These are phyloP conservation scores for Gaeumannomyces tritici DNA, from an alignment of 2,329 filamentous ascomycete genomes.

Conservation along the genomic window DNA sequence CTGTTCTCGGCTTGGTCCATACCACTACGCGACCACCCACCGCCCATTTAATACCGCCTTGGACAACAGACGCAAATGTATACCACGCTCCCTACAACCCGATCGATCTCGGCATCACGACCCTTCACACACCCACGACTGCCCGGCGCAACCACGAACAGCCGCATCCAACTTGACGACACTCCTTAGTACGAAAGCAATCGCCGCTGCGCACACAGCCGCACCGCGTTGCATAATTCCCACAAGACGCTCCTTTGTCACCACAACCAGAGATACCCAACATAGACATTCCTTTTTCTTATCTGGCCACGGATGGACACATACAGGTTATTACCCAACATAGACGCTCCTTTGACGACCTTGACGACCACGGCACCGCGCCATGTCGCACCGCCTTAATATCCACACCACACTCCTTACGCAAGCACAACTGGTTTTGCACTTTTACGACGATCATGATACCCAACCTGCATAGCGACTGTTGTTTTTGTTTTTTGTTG, in stretches of 20 bases:
- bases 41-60: slow-evolving; percentile 18
- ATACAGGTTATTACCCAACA: neutral
- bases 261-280: slow-evolving; percentile 26
- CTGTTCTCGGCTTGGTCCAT: neutral
- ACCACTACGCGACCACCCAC: slow-evolving; percentile 7
- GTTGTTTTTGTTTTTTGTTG: slow-evolving; percentile 17
- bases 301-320: slow-evolving; percentile 16
- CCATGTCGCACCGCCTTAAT: slow-evolving; percentile 18
- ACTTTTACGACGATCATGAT: slow-evolving; percentile 25
- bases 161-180: slow-evolving; percentile 10
- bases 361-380: slow-evolving; percentile 23
- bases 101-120: slow-evolving; percentile 1
- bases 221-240: slow-evolving; percentile 11
- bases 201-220: slow-evolving; percentile 6
- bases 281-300: slow-evolving; percentile 33
- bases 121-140: neutral
- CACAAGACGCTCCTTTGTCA: slow-evolving; percentile 21
- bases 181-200: slow-evolving; percentile 25
- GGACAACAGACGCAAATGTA: slow-evolving; percentile 12
- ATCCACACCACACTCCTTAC: slow-evolving; percentile 31
- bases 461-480: slow-evolving; percentile 48
- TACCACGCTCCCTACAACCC: slow-evolving; percentile 7
- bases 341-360: slow-evolving; percentile 17
- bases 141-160: neutral
- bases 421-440: slow-evolving; percentile 11